A percentile compares a stretch with the other conserved stretches of the same genome.
phyloP scores from a whole-genome alignment of 2,329 filamentous ascomycete species.

The Sporothrix phasma region DNA sequence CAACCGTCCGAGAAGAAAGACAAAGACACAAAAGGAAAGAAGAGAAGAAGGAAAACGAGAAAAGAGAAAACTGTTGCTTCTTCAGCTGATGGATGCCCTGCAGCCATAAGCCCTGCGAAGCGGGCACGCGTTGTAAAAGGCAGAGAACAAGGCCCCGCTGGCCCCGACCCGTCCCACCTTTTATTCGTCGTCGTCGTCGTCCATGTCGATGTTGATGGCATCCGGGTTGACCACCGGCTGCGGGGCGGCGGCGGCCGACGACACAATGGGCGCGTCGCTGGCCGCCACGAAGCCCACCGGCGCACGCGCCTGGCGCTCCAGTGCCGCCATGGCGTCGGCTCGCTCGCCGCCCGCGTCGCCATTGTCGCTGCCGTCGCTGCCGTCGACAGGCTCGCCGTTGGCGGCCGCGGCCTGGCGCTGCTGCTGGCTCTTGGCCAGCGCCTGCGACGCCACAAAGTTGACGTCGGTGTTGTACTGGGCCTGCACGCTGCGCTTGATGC shows the following conservation, averaged over 20 bases:
- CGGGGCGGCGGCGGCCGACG: slow-evolving; percentile 27
- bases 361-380: slow-evolving; percentile 34
- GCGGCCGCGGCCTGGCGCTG: slow-evolving; percentile 31
- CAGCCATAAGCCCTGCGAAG: neutral
- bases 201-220: slow-evolving; percentile 67
- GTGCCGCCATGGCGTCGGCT: slow-evolving; percentile 76
- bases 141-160: neutral
- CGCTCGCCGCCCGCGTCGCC: slow-evolving; percentile 34
- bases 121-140: no score
- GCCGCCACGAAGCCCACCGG: slow-evolving; percentile 87
- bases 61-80: no score
- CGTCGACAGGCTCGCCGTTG: slow-evolving; percentile 35
- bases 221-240: slow-evolving; percentile 60
- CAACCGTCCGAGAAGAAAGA: neutral
- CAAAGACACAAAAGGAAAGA: neutral
- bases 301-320: slow-evolving; percentile 81
- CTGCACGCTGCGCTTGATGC: slow-evolving; percentile 93
- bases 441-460: slow-evolving; percentile 95
- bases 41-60: neutral
- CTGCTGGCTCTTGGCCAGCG: slow-evolving; percentile 69
- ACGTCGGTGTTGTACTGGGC: slow-evolving; percentile 98
- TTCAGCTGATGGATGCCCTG: neutral
- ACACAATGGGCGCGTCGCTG: slow-evolving; percentile 52
- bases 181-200: slow-evolving; percentile 34
- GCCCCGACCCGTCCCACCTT: neutral